phyloP scores from a whole-genome alignment of 768 basidiomycete species.

The Pleurotus cornucopiae region DNA sequence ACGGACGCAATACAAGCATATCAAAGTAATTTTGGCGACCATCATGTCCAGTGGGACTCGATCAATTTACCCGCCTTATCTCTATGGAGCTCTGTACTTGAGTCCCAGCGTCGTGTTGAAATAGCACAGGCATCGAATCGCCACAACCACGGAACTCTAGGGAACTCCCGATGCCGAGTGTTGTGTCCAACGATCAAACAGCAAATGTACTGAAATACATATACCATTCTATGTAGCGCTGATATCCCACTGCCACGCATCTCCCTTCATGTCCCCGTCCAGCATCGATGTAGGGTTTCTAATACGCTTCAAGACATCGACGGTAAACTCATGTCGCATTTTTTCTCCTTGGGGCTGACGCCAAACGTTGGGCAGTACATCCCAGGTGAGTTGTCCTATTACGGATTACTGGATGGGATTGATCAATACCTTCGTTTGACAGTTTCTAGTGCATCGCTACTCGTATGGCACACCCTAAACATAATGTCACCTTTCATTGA shows the following conservation, averaged over 20 bases:
- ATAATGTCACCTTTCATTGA: too few species aligned
- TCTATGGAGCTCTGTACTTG: background rate
- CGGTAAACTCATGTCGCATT: background rate
- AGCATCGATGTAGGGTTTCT: background rate
- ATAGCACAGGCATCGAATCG: background rate
- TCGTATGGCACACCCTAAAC: background rate
- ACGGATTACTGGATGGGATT: too few species aligned
- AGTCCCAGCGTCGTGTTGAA: background rate
- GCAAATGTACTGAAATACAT: background rate
- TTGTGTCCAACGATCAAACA: background rate
- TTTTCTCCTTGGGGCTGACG: background rate
- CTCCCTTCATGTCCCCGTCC: background rate
- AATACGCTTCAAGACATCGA: background rate
- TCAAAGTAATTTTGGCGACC: too few species aligned
- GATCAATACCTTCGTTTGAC: too few species aligned
- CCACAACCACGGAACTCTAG: background rate
- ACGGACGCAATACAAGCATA: too few species aligned
- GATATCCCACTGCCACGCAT: background rate
- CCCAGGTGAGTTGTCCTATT: background rate
- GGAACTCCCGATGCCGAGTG: background rate
- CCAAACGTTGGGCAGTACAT: background rate
- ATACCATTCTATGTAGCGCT: background rate
- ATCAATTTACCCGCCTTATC: too few species aligned
- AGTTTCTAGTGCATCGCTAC: background rate
- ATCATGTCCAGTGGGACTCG: too few species aligned